Conservation (phyloP, 2,329 filamentous ascomycete species). For the Scytalidium sp. region DNA sequence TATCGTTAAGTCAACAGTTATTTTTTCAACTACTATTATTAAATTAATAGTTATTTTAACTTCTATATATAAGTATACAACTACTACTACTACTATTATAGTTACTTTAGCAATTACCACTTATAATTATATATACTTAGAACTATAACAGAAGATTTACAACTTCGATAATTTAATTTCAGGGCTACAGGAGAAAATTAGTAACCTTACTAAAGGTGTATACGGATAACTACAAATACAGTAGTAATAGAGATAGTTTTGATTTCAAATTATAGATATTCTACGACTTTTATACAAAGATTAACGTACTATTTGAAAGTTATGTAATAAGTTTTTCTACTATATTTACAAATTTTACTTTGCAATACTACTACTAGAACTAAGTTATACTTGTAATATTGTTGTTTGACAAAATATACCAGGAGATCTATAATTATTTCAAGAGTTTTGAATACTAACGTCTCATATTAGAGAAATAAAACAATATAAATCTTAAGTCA, state of each 20-base stretch:
- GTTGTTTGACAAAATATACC: background rate
- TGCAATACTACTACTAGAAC: background rate
- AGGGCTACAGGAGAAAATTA: background rate
- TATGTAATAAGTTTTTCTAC: background rate
- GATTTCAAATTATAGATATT: background rate
- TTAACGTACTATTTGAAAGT: background rate
- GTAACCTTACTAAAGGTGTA: background rate
- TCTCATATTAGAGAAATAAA: background rate
- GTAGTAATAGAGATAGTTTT: background rate
- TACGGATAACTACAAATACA: background rate
- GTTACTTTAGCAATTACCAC: background rate
- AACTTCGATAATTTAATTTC: background rate
- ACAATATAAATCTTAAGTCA: background rate
- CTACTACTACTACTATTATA: background rate
- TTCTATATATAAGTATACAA: background rate
- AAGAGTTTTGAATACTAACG: background rate
- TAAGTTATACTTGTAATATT: background rate
- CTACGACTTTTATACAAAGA: background rate
- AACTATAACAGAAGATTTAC: background rate
- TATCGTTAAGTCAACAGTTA: background rate
- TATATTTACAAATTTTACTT: background rate
- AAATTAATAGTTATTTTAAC: background rate
- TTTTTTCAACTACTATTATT: background rate
- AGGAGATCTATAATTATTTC: background rate
- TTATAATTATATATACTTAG: background rate